These are phyloP conservation scores for Stephanodiscus triporus DNA, from an alignment of 108 stramenopile species.

Conservation along the genomic window DNA sequence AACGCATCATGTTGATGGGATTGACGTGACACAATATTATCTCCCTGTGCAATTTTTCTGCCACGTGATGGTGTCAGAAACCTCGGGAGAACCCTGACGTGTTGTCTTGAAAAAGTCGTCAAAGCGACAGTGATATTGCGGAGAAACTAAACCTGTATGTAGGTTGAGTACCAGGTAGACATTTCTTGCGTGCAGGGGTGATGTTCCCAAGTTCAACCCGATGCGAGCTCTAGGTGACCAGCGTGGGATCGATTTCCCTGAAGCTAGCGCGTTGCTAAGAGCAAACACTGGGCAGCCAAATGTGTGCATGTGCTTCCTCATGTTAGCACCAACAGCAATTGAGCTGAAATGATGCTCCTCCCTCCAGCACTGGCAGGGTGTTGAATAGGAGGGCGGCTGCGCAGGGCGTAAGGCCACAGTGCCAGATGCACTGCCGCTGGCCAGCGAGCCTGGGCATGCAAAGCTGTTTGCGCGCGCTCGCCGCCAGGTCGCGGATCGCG, in stretches of 20 bases:
- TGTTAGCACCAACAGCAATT: background rate
- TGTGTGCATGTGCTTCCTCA: conserved; percentile 18
- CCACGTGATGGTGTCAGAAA: background rate
- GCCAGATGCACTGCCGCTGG: conserved; percentile 19
- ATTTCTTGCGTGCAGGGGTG: conserved; percentile 1
- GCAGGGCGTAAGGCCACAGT: conserved; percentile 48
- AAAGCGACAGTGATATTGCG: conserved; percentile 34
- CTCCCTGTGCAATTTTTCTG: too few relatives aligned
- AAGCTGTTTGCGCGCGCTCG: conserved; percentile 28
- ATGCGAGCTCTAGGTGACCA: conserved; percentile 24
- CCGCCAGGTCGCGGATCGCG: conserved; percentile 35
- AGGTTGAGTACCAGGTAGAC: conserved; percentile 26
- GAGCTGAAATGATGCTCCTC: conserved; percentile 5
- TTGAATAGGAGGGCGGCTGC: conserved; percentile 9
- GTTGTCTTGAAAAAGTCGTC: conserved; percentile 31
- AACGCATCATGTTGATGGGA: too few relatives aligned
- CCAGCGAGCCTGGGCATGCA: conserved; percentile 37
- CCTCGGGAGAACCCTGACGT: background rate
- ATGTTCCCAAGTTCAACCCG: conserved; percentile 33
- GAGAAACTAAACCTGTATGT: conserved; percentile 42
- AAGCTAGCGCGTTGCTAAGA: conserved; percentile 1
- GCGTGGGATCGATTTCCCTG: conserved; percentile 14
- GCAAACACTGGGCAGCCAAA: conserved; percentile 39
- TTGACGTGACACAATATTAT: too few relatives aligned
- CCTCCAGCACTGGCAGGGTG: background rate